Conservation (phyloP, 2,329 filamentous ascomycete species). For the Cucurbitaria berberidis region DNA sequence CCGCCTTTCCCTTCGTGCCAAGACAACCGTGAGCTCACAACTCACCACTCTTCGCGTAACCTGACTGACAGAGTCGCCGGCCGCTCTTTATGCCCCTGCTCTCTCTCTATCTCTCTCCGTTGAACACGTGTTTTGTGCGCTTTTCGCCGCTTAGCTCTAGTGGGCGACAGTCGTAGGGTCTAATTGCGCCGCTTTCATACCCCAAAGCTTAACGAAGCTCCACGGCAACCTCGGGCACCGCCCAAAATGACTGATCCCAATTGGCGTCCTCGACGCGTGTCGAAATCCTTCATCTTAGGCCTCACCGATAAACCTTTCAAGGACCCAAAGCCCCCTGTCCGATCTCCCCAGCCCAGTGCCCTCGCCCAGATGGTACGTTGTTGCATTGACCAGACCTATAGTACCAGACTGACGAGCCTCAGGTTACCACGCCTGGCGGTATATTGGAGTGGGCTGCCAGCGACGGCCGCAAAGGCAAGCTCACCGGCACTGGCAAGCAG, state of each 20-base stretch:
- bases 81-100: background rate
- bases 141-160: background rate
- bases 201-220: background rate
- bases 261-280: constrained; percentile 23
- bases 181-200: background rate
- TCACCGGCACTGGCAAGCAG: constrained; percentile 23
- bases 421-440: constrained; percentile 33
- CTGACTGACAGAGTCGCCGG: background rate
- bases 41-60: background rate
- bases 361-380: constrained; percentile 22
- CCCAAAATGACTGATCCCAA: constrained; percentile 21
- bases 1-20: constrained; percentile 8
- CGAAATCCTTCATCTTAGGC: constrained; percentile 37
- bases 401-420: background rate
- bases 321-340: constrained; percentile 17
- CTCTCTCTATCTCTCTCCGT: background rate
- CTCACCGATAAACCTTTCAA: constrained; percentile 41
- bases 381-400: rapidly evolving
- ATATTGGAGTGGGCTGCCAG: constrained; percentile 42
- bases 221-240: background rate
- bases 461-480: constrained; percentile 39
- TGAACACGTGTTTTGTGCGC: background rate
- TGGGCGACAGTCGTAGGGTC: background rate
- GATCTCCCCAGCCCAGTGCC: constrained; percentile 11
- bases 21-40: constrained; percentile 13